Conservation (phyloP, 2,329 filamentous ascomycete species). For the Xylariaceae sp. region DNA sequence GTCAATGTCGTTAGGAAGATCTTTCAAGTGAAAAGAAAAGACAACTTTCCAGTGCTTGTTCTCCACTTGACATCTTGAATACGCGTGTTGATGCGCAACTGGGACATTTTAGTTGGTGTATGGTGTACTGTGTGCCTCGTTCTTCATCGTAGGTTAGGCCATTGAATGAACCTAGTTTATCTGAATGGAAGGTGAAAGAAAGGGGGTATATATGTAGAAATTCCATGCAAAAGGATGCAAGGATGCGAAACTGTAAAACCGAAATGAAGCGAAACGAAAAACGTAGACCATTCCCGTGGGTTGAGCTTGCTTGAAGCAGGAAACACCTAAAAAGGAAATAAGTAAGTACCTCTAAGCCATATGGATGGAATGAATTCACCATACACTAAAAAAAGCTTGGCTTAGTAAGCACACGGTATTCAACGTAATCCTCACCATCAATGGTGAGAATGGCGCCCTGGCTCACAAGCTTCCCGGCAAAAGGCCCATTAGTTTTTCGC, state of each 20-base stretch:
- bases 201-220: slow-evolving; percentile 25
- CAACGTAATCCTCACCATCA: slow-evolving; percentile 71
- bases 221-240: slow-evolving; percentile 1
- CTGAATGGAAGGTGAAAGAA: slow-evolving; percentile 9
- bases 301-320: not conserved
- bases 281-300: not conserved
- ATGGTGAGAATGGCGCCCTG: slow-evolving; percentile 68
- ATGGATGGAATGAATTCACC: not conserved
- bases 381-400: slow-evolving; percentile 62
- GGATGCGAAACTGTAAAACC: not conserved
- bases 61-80: not conserved
- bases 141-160: not conserved
- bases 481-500: slow-evolving; percentile 65
- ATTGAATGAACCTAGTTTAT: not conserved
- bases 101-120: too few relatives aligned
- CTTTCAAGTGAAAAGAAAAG: not conserved
- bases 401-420: slow-evolving; percentile 70
- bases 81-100: too few relatives aligned
- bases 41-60: not conserved
- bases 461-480: slow-evolving; percentile 68
- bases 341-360: not conserved
- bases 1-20: not conserved
- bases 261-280: not conserved
- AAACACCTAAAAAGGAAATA: not conserved
- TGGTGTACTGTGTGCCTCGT: too few relatives aligned